Conservation (phyloP, 2,329 filamentous ascomycete genomes). For the Clarireedia hainanense region DNA sequence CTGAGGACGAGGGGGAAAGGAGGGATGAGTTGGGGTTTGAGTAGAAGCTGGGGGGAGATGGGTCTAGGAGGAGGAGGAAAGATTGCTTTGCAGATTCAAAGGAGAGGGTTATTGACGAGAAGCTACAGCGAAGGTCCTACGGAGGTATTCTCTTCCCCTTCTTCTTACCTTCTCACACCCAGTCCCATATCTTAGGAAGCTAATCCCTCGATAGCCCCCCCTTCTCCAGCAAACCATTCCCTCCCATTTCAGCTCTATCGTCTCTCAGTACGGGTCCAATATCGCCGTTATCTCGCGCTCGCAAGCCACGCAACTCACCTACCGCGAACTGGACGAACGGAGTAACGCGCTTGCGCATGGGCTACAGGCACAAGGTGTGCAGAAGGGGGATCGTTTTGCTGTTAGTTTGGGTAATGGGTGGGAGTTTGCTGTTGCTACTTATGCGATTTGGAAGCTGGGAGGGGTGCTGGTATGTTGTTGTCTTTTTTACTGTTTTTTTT, state of each 20-base stretch:
- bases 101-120: slow-evolving; percentile 26
- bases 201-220: slow-evolving; percentile 45
- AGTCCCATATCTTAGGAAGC: neutral
- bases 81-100: neutral
- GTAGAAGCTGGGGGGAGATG: neutral
- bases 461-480: slow-evolving; percentile 59
- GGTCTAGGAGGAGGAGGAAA: neutral
- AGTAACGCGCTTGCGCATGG: slow-evolving; percentile 72
- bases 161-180: neutral
- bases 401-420: slow-evolving; percentile 79
- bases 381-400: slow-evolving; percentile 76
- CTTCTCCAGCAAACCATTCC: slow-evolving; percentile 63
- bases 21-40: neutral
- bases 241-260: slow-evolving; percentile 61
- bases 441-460: slow-evolving; percentile 91
- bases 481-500: neutral
- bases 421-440: slow-evolving; percentile 79
- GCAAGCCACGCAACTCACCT: slow-evolving; percentile 49
- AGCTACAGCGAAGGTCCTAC: slow-evolving; percentile 30
- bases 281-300: slow-evolving; percentile 48
- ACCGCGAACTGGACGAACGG: slow-evolving; percentile 62
- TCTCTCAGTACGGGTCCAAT: slow-evolving; percentile 55
- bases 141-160: slow-evolving; percentile 22
- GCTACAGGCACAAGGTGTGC: slow-evolving; percentile 61
- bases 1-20: neutral